A percentile compares a stretch with the other conserved stretches of the same genome.
phyloP scores from a whole-genome alignment of 2,329 filamentous ascomycete genomes.

The Aspergillus fumigatiaffinis region DNA sequence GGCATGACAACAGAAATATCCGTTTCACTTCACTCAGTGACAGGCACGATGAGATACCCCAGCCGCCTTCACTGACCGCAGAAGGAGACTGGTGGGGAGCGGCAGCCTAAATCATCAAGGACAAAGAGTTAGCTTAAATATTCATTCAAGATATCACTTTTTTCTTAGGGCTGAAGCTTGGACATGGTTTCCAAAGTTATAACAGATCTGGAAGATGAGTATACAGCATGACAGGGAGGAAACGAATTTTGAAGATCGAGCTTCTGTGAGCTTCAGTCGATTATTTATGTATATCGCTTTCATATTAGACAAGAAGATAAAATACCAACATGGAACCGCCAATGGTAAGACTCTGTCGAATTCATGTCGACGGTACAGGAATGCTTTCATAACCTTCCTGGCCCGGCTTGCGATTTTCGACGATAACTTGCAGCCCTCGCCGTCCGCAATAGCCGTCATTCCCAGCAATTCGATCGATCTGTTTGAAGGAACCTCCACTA shows the following conservation, averaged over 20 bases:
- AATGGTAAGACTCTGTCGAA: neutral
- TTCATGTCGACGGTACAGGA: constrained; percentile 30
- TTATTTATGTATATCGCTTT: neutral
- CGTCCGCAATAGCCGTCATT: constrained; percentile 46
- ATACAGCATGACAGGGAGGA: neutral
- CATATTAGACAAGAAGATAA: constrained; percentile 1
- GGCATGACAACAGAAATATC: neutral
- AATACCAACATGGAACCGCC: neutral
- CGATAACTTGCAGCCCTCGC: constrained; percentile 41
- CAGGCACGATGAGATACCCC: neutral
- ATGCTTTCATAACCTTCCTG: constrained; percentile 46
- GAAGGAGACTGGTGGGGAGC: neutral
- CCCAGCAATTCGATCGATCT: constrained; percentile 35
- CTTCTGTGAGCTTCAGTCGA: neutral
- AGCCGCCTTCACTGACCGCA: neutral
- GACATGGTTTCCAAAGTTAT: neutral
- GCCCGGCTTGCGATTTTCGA: constrained; percentile 39
- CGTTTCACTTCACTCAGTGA: neutral
- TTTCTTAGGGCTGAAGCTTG: too few species aligned
- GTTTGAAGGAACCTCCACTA: constrained; percentile 38
- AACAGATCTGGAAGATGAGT: neutral
- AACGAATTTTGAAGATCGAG: neutral
- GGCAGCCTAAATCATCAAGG: neutral
- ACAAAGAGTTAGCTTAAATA: neutral
- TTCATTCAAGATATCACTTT: neutral